Conservation (phyloP, 768 basidiomycete species). For the Boletus reticulatus region DNA sequence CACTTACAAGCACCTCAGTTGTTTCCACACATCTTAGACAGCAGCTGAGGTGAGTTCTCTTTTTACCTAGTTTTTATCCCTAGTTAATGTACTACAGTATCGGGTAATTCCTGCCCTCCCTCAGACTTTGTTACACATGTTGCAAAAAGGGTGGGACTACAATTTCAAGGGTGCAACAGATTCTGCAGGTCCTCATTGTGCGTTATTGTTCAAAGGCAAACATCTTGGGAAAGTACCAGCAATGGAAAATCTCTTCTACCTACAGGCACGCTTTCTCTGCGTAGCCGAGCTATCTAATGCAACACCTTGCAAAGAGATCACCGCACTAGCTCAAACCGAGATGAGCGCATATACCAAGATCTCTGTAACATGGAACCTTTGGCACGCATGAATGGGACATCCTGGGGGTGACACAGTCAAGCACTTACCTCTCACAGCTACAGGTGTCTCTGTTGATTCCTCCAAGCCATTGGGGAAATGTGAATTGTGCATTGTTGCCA, state of each 20-base stretch:
- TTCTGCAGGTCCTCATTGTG: background rate
- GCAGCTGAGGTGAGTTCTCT: too few relatives aligned
- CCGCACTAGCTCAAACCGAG: too few relatives aligned
- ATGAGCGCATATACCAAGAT: background rate
- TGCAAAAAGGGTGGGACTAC: background rate
- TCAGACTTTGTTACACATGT: too few relatives aligned
- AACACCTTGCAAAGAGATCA: too few relatives aligned
- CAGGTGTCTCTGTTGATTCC: background rate
- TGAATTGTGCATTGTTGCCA: background rate
- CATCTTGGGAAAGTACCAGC: background rate
- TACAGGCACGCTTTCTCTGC: rapidly evolving
- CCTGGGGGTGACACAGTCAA: background rate
- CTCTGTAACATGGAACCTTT: background rate
- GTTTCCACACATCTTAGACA: too few relatives aligned
- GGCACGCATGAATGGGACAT: background rate
- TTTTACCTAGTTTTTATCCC: too few relatives aligned
- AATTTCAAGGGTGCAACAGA: background rate
- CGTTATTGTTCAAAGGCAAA: background rate
- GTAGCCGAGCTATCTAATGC: background rate
- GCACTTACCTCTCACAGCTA: rapidly evolving
- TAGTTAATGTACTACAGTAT: too few relatives aligned
- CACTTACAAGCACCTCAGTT: too few relatives aligned
- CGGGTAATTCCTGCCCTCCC: too few relatives aligned
- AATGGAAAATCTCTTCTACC: background rate
- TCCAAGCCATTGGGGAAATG: rapidly evolving